Percentiles rank a stretch among this genome's conserved stretches.
Conservation (phyloP, 1,284 basidiomycete genomes). For the Naganishia cerealis region DNA sequence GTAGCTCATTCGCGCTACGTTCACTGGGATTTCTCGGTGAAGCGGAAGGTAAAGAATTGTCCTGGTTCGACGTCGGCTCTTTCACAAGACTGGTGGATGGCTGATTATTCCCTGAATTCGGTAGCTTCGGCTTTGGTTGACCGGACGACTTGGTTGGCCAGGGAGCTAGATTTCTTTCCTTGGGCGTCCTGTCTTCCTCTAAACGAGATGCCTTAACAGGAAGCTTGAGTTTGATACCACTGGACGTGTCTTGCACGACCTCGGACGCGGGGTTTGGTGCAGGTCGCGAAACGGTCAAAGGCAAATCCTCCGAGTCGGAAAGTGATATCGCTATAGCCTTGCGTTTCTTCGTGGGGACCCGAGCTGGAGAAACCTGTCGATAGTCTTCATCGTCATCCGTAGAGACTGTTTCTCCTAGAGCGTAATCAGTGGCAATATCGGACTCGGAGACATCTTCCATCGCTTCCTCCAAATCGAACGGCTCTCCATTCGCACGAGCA, state of each 20-base stretch:
- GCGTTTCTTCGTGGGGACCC: constrained; percentile 20
- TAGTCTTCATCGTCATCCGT: neutral
- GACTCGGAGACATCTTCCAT: neutral
- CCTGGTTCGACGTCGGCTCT: neutral
- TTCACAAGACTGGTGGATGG: neutral
- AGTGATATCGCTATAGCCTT: neutral
- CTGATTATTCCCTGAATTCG: neutral
- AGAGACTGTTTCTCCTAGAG: neutral
- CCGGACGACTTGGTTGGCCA: neutral
- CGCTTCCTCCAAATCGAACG: constrained; percentile 4
- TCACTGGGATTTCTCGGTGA: neutral
- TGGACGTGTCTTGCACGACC: neutral
- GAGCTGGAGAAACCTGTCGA: neutral
- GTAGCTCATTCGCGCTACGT: neutral
- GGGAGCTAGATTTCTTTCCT: neutral
- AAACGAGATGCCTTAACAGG: neutral
- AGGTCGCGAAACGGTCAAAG: neutral
- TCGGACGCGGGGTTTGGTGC: neutral
- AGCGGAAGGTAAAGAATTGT: neutral
- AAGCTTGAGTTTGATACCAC: constrained; percentile 25
- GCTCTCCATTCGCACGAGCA: neutral
- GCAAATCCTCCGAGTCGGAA: neutral
- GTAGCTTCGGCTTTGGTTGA: neutral
- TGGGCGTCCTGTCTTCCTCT: neutral
- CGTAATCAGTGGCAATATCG: constrained; percentile 21